Conservation (phyloP, 2,329 filamentous ascomycete genomes). For the Aspergillus calidoustus region DNA sequence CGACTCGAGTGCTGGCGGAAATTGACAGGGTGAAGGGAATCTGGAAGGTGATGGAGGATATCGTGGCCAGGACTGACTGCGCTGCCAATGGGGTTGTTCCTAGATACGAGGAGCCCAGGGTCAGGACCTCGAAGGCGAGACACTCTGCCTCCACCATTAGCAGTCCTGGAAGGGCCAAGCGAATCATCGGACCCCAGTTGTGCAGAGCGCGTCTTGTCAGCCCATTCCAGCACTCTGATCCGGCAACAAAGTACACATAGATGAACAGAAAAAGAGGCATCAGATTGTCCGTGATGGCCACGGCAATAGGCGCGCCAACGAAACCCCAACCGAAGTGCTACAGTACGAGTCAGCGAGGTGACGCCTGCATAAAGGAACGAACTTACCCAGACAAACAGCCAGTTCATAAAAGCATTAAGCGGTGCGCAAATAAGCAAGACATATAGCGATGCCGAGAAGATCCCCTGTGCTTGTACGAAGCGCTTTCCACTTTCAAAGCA, state of each 20-base stretch:
- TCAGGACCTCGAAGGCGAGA: conserved; percentile 89
- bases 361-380: background rate
- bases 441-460: conserved; percentile 83
- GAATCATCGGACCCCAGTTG: conserved; percentile 85
- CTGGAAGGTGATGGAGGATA: conserved; percentile 82
- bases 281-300: conserved; percentile 74
- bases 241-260: conserved; percentile 74
- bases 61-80: conserved; percentile 80
- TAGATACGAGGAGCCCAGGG: conserved; percentile 79
- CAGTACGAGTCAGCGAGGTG: background rate
- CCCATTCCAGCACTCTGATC: conserved; percentile 79
- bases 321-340: conserved; percentile 67
- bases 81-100: conserved; percentile 81
- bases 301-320: conserved; percentile 78
- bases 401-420: conserved; percentile 80
- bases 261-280: conserved; percentile 73
- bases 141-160: conserved; percentile 95
- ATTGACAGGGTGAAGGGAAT: conserved; percentile 91
- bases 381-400: conserved; percentile 74
- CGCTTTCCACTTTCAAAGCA: conserved; percentile 81
- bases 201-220: conserved; percentile 70
- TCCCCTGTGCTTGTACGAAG: conserved; percentile 82
- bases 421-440: conserved; percentile 82
- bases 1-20: conserved; percentile 83
- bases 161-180: conserved; percentile 83